These are phyloP conservation scores for Botrytis hyacinthi DNA, from an alignment of 2,329 filamentous ascomycete genomes.

Conservation along the genomic window DNA sequence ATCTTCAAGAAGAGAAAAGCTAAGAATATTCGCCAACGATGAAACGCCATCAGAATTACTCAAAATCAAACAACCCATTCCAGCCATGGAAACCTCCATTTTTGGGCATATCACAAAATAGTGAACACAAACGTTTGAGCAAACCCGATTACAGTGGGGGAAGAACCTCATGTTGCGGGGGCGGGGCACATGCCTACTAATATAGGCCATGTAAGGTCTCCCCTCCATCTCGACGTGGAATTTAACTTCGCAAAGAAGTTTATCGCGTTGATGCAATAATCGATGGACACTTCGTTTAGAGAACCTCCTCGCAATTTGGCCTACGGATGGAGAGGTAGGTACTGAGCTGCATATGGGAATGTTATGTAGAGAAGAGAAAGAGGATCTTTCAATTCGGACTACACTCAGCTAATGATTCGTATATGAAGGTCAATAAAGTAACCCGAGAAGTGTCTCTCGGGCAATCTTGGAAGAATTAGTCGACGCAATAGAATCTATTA, in stretches of 20 bases:
- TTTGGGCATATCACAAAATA: background rate
- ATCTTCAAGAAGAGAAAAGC: slow-evolving; percentile 80
- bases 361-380: background rate
- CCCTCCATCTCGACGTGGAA: background rate
- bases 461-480: background rate
- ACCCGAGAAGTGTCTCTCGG: background rate
- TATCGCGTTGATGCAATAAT: background rate
- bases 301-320: background rate
- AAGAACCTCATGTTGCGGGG: background rate
- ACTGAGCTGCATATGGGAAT: background rate
- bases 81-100: background rate
- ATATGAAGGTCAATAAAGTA: background rate
- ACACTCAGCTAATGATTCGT: background rate
- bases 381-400: background rate
- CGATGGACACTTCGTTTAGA: background rate
- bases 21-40: slow-evolving; percentile 62
- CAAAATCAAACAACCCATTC: background rate
- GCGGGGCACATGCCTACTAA: background rate
- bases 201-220: too few species aligned
- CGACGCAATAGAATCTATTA: background rate
- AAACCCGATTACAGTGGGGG: background rate
- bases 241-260: background rate
- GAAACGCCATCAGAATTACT: slow-evolving; percentile 6
- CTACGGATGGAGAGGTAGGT: background rate
- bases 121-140: background rate